These are phyloP conservation scores for Talaromyces sp. DNA, from an alignment of 2,329 filamentous ascomycete species.

Conservation along the genomic window DNA sequence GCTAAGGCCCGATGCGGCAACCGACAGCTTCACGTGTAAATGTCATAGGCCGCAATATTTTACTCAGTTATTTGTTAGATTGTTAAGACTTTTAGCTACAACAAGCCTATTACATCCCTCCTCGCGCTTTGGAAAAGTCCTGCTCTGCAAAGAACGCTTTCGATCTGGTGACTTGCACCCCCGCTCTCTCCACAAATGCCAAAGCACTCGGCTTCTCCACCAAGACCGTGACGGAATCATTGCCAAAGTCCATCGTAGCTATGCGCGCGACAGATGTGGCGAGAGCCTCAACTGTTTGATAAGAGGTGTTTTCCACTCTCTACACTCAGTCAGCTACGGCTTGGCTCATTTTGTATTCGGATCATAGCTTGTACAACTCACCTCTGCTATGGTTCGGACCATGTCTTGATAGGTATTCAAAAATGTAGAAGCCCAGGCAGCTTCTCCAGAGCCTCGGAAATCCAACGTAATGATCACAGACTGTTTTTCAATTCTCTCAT, in stretches of 20 bases:
- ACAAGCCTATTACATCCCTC: conserved; percentile 4
- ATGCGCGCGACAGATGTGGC: conserved; percentile 48
- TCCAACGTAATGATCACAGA: conserved; percentile 42
- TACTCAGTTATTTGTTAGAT: too few relatives aligned
- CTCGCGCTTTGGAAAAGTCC: conserved; percentile 15
- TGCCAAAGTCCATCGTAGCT: conserved; percentile 44
- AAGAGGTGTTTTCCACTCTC: conserved; percentile 47
- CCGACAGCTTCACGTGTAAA: conserved; percentile 9
- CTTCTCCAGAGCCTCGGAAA: conserved; percentile 33
- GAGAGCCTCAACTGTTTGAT: conserved; percentile 51
- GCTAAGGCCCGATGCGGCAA: conserved; percentile 11
- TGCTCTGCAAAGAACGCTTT: conserved; percentile 41
- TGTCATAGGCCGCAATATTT: conserved; percentile 5
- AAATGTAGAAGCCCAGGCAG: conserved; percentile 32
- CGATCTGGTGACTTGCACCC: conserved; percentile 49
- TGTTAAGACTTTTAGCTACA: neutral
- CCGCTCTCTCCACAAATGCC: conserved; percentile 47
- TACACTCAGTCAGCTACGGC: conserved; percentile 21
- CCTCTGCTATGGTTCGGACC: conserved; percentile 39
- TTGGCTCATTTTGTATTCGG: neutral
- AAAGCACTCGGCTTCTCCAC: conserved; percentile 52
- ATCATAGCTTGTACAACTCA: conserved; percentile 21
- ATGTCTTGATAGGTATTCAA: conserved; percentile 39
- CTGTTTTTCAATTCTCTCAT: conserved; percentile 51
- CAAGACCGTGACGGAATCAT: conserved; percentile 46